Percentiles rank a stretch among this genome's conserved stretches.
Conservation (phyloP, 257 asterid species). For the Misopates orontium region DNA sequence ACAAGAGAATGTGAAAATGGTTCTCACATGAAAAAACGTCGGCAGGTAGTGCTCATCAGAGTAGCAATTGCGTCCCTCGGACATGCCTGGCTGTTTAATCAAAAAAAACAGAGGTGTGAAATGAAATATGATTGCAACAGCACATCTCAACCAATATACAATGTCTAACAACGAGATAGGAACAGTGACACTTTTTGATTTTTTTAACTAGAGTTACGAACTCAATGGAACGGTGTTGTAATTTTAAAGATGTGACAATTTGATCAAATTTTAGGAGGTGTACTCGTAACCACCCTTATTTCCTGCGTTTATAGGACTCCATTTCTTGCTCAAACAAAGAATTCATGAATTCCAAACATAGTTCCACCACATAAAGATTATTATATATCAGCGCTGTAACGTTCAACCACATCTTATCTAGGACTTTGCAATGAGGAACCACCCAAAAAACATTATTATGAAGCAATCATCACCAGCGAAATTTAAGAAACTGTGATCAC, state of each 20-base stretch:
- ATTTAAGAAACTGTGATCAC: conserved; percentile 31
- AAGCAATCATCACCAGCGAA: conserved; percentile 11
- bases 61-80: conserved; percentile 79
- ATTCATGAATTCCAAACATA: too few species aligned
- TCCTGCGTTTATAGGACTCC: too few species aligned
- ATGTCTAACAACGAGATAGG: neutral
- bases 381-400: too few species aligned
- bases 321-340: too few species aligned
- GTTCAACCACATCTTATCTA: neutral
- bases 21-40: conserved; percentile 80
- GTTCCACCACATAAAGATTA: too few species aligned
- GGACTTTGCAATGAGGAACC: neutral
- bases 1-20: conserved; percentile 12
- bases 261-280: too few species aligned
- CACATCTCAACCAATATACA: conserved; percentile 6
- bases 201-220: too few species aligned
- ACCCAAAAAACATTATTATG: neutral
- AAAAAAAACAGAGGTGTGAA: conserved; percentile 33
- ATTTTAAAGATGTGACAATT: too few species aligned
- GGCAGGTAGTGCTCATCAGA: conserved; percentile 97
- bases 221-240: too few species aligned
- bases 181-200: too few species aligned
- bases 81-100: conserved; percentile 95
- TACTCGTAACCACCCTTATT: too few species aligned
- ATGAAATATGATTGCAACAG: neutral